Evolutionary conservation across 345 rosid species (phyloP).

Genomic region (Arabis alpina): DNA sequence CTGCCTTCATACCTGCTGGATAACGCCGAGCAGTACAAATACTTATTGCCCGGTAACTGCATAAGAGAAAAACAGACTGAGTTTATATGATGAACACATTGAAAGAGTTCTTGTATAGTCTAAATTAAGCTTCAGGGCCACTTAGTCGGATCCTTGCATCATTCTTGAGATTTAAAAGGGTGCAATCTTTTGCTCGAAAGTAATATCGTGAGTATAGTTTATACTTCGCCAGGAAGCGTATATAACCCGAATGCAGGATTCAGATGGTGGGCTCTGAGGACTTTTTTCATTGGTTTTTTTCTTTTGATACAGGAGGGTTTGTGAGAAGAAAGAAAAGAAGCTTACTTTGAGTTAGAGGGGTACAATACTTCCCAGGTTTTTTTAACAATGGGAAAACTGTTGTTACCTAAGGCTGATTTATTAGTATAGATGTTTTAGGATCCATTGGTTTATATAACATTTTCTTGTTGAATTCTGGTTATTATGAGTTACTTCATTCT

Average conservation of each 20-base stretch:
- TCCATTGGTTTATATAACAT: constrained; percentile 29
- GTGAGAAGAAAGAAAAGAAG: constrained; percentile 9
- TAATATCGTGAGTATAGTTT: not conserved
- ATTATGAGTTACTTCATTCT: constrained; percentile 35
- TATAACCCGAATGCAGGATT: constrained; percentile 17
- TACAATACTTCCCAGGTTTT: constrained; percentile 38
- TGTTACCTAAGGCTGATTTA: constrained; percentile 33
- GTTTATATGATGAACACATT: constrained; percentile 12
- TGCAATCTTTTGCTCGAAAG: not conserved
- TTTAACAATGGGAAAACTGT: constrained; percentile 37
- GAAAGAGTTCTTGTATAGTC: constrained; percentile 36
- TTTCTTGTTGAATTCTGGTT: constrained; percentile 31
- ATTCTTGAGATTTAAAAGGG: constrained; percentile 8
- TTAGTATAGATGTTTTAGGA: constrained; percentile 31
- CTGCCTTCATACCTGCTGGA: constrained; percentile 74
- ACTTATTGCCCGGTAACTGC: constrained; percentile 87
- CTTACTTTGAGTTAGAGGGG: constrained; percentile 29
- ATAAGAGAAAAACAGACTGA: constrained; percentile 62
- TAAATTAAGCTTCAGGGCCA: constrained; percentile 23
- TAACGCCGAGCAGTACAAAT: constrained; percentile 66
- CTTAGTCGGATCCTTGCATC: not conserved
- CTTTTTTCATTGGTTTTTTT: constrained; percentile 20
- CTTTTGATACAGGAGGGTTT: constrained; percentile 31
- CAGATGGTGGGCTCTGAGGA: constrained; percentile 17
- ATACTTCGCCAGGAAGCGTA: not conserved